phyloP scores from a whole-genome alignment of 345 rosid genomes.

The Populus tremula region DNA sequence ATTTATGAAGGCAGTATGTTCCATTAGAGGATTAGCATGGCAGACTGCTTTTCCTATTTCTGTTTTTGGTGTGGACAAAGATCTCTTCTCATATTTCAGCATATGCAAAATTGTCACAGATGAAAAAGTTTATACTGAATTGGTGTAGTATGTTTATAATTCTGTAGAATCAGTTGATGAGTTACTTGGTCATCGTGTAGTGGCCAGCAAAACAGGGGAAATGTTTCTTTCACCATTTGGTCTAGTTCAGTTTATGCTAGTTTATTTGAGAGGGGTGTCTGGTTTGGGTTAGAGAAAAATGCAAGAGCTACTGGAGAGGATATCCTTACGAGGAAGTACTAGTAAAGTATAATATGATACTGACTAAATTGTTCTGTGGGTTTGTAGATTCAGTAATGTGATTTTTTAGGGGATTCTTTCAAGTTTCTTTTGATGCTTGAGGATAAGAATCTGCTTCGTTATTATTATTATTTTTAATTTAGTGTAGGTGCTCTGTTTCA shows the following conservation, averaged over 20 bases:
- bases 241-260: neutral
- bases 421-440: neutral
- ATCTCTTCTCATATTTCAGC: neutral
- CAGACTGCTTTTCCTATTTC: neutral
- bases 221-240: neutral
- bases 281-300: neutral
- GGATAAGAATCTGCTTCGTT: neutral
- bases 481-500: neutral
- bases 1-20: neutral
- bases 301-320: neutral
- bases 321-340: neutral
- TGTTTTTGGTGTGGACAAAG: neutral
- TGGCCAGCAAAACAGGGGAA: neutral
- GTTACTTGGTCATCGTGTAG: neutral
- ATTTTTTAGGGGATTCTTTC: neutral
- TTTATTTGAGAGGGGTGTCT: neutral
- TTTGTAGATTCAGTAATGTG: neutral
- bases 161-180: neutral
- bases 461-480: neutral
- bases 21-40: neutral
- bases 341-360: neutral
- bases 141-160: neutral
- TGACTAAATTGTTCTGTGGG: neutral
- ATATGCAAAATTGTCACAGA: too few relatives aligned
- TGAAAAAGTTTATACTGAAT: too few relatives aligned